Conservation (phyloP, 164 flowering plant species). For the Piper longum region DNA sequence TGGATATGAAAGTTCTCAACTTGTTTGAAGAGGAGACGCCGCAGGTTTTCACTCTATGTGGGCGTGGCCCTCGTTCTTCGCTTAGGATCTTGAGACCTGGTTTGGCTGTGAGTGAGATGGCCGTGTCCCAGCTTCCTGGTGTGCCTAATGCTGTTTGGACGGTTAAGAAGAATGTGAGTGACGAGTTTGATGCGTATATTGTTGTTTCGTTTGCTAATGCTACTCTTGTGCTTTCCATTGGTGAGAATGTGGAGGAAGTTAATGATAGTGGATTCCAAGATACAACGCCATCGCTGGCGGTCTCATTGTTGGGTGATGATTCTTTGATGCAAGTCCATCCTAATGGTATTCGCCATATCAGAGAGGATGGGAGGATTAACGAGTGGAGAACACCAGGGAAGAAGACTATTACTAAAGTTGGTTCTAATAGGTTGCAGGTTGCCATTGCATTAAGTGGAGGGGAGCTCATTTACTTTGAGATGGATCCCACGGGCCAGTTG, state of each 20-base stretch:
- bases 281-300: constrained; percentile 92
- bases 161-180: constrained; percentile 80
- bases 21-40: constrained; percentile 97
- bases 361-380: constrained; percentile 95
- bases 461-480: constrained; percentile 95
- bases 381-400: constrained; percentile 99
- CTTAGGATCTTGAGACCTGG: constrained; percentile 83
- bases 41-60: constrained; percentile 86
- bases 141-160: constrained; percentile 98
- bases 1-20: constrained; percentile 92
- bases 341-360: constrained; percentile 93
- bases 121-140: constrained; percentile 94
- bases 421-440: constrained; percentile 92
- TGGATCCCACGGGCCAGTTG: constrained; percentile 86
- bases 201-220: constrained; percentile 97
- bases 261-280: constrained; percentile 96
- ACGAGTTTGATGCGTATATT: constrained; percentile 98
- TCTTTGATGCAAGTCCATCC: constrained; percentile 99
- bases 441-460: constrained; percentile 96
- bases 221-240: constrained; percentile 95
- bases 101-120: constrained; percentile 96
- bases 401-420: constrained; percentile 91
- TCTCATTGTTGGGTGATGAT: constrained; percentile 92
- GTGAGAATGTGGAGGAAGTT: constrained; percentile 98
- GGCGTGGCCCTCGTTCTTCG: constrained; percentile 92